These are phyloP conservation scores for Colletotrichum sp. DNA, from an alignment of 2,329 filamentous ascomycete species.

Conservation along the genomic window DNA sequence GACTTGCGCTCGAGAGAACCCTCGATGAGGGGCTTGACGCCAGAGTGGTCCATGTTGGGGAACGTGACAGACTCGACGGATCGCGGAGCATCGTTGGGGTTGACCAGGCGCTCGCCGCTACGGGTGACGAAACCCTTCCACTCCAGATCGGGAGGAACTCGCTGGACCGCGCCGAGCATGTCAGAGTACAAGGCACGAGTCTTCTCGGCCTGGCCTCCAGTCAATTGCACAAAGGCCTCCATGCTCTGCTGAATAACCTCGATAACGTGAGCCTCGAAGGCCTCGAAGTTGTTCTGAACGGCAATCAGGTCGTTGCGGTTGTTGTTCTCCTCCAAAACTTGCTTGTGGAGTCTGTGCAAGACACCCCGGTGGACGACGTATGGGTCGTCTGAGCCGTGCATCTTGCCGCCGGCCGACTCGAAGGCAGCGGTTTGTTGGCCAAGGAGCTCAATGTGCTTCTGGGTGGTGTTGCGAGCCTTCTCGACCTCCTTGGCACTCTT, in stretches of 20 bases:
- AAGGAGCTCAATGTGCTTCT: constrained; percentile 95
- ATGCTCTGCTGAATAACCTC: constrained; percentile 83
- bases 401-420: constrained; percentile 75
- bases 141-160: constrained; percentile 84
- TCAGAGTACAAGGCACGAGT: constrained; percentile 82
- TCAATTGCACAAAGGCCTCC: constrained; percentile 81
- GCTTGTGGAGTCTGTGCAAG: constrained; percentile 83
- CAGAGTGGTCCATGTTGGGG: constrained; percentile 84
- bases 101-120: constrained; percentile 74
- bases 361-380: constrained; percentile 87
- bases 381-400: constrained; percentile 79
- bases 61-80: constrained; percentile 78
- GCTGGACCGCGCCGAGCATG: constrained; percentile 78
- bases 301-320: constrained; percentile 89
- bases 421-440: constrained; percentile 84
- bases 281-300: constrained; percentile 88
- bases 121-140: constrained; percentile 85
- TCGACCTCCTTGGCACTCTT: constrained; percentile 92
- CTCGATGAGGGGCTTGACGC: constrained; percentile 84
- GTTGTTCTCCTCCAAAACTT: constrained; percentile 95
- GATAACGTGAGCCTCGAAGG: constrained; percentile 87
- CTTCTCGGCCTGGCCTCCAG: constrained; percentile 81
- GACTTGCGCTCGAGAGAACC: constrained; percentile 91
- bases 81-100: constrained; percentile 77
- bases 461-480: constrained; percentile 82